Evolutionary conservation across 139 green algal genomes (phyloP).

Genomic region (Chlamydomonas applanata): DNA sequence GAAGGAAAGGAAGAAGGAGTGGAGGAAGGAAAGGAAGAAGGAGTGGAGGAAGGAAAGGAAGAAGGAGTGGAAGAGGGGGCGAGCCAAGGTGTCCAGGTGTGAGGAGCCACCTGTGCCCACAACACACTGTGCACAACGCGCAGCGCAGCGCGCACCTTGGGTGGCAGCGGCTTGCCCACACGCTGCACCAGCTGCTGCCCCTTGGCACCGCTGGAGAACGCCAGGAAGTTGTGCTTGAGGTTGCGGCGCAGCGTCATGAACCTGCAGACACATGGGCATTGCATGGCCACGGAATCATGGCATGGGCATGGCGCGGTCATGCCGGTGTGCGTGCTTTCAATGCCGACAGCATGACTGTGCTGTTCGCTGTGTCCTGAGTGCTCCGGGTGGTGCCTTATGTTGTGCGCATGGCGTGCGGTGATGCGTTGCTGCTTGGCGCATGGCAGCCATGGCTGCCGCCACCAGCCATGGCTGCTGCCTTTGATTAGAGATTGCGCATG

Average conservation of each 20-base stretch:
- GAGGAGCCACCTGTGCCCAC: not conserved
- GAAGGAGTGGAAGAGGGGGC: too few relatives aligned
- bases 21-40: too few relatives aligned
- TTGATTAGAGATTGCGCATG: too few relatives aligned
- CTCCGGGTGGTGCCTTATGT: not conserved
- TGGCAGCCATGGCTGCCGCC: not conserved
- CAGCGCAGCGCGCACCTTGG: not conserved
- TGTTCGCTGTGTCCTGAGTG: not conserved
- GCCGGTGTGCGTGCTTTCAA: not conserved
- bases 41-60: too few relatives aligned
- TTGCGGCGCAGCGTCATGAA: conserved; percentile 44
- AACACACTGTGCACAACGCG: not conserved
- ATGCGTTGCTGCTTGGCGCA: not conserved
- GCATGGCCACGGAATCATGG: not conserved
- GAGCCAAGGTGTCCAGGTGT: too few relatives aligned
- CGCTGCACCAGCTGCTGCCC: conserved; percentile 26
- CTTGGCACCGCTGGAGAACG: conserved; percentile 48
- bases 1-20: too few relatives aligned
- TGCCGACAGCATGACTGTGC: too few relatives aligned
- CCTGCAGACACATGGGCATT: not conserved
- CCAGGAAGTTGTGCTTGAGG: conserved; percentile 51
- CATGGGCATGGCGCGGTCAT: not conserved
- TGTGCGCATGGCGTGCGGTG: not conserved
- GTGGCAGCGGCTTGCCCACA: conserved; percentile 17
- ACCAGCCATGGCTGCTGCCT: too few relatives aligned